phyloP scores from a whole-genome alignment of 495 filamentous ascomycete species.

The Neurospora pannonica region DNA sequence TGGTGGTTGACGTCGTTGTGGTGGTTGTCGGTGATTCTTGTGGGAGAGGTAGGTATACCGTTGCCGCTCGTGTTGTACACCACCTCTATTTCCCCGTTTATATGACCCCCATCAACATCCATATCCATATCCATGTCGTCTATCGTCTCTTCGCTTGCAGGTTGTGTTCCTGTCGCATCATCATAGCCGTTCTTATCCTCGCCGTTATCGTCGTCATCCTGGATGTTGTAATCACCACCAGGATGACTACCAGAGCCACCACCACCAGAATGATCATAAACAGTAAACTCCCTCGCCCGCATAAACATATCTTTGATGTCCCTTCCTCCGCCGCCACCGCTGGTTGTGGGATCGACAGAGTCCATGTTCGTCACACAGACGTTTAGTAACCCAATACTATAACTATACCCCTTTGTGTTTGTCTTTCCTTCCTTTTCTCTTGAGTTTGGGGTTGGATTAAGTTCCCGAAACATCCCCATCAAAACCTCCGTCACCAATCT shows the following conservation, averaged over 20 bases:
- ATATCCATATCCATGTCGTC: neutral
- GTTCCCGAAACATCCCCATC: no score
- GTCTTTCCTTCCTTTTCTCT: no score
- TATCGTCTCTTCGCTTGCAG: neutral
- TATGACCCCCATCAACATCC: neutral
- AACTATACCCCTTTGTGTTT: no score
- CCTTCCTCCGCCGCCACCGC: constrained; percentile 21
- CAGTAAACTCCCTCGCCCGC: constrained; percentile 56
- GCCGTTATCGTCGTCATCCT: neutral
- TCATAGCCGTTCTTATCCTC: no score
- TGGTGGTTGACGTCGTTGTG: neutral
- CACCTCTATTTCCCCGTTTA: no score
- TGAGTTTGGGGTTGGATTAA: no score
- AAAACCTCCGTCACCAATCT: no score
- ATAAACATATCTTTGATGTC: constrained; percentile 65
- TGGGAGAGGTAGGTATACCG: no score
- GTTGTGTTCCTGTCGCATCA: neutral
- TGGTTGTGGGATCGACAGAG: no score
- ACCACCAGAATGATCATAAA: constrained; percentile 12
- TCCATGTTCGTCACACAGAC: constrained; percentile 81
- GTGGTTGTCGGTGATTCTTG: no score
- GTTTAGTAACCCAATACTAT: constrained; percentile 77
- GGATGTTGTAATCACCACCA: neutral
- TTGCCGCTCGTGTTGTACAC: no score
- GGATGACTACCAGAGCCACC: neutral